These are phyloP conservation scores for Leishmania amazonensis DNA, from an alignment of 208 protist species.

Conservation along the genomic window DNA sequence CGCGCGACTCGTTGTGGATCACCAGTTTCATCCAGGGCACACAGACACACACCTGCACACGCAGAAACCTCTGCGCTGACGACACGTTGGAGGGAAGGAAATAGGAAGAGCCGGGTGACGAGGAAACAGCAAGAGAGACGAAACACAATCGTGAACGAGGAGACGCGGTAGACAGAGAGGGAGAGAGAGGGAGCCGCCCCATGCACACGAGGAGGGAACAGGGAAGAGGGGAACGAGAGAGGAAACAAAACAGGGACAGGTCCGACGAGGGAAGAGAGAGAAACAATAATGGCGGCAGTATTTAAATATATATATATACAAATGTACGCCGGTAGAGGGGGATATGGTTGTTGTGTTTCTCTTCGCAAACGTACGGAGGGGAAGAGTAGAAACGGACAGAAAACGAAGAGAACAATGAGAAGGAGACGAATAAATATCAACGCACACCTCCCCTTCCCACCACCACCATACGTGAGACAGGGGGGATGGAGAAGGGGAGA, in stretches of 20 bases:
- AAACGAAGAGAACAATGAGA: background rate
- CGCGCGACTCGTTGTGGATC: background rate
- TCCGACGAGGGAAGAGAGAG: background rate
- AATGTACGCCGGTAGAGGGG: background rate
- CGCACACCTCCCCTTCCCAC: background rate
- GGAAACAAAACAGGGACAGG: background rate
- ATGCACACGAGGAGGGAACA: background rate
- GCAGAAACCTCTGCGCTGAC: background rate
- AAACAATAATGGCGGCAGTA: background rate
- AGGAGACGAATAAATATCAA: background rate
- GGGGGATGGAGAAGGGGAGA: background rate
- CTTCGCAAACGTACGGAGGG: background rate
- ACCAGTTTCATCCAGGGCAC: background rate
- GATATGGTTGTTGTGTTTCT: background rate
- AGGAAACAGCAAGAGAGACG: background rate
- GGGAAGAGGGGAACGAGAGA: background rate
- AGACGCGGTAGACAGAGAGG: background rate
- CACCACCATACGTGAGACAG: background rate
- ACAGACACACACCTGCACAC: background rate
- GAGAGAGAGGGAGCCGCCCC: background rate
- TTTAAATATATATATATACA: background rate
- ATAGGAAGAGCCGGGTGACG: background rate
- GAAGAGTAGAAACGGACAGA: background rate
- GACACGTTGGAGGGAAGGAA: background rate
- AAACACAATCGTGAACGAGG: background rate